Evolutionary conservation across 2,329 filamentous ascomycete species (phyloP), one percentile per base, ranked within the genome.

Genomic region (Fusarium stilboides): DNA sequence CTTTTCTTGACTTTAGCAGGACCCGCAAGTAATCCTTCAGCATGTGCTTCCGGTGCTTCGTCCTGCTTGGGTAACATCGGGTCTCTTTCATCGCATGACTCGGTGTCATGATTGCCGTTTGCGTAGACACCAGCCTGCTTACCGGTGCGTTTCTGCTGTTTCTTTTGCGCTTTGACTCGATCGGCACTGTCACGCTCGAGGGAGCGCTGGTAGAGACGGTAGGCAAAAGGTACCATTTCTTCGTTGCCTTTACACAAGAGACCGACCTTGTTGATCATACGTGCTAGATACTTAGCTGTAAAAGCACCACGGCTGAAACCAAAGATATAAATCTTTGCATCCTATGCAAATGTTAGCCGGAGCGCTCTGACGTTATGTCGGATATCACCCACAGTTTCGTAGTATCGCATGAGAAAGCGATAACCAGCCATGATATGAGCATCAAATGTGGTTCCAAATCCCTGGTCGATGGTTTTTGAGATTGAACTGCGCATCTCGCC

Each of bases 281-380:
- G 80, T 0, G 84, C 80, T 0, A 87, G 77, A 64, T 86, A 85
- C 22, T 81, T 81, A 9, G 85, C 85, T 3, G 83, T 85, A 64
- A 83, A 86, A 8, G 85, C 84, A 10, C 85, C 85, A 9, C 85
- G 82, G 7, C 81, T 83, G 68, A 87, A 87, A 3, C 85, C 85
- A 42, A 87, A 86, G 70, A 87, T 83, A 68, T 86, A 87, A 33
- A 87, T 85, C 46, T 81, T 81, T 61, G 84, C 84, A 1, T 80
- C 83, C 71, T 83, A 13, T 20, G 33, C 13, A 24, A 5, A 24
- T 24, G 22, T 24, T 24, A 24, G 22, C 22, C 22, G 7, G 7
- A 24, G 7, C 3, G 22, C 22, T 24, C 7, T 24, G 22, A 6
- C 22, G n/a, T 15, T 8, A 31, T 45, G 3, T 2, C 17, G 1